Evolutionary conservation across 1,284 basidiomycete species (phyloP), one percentile per base, ranked within the genome.

Genomic region (Boletus mariae): DNA sequence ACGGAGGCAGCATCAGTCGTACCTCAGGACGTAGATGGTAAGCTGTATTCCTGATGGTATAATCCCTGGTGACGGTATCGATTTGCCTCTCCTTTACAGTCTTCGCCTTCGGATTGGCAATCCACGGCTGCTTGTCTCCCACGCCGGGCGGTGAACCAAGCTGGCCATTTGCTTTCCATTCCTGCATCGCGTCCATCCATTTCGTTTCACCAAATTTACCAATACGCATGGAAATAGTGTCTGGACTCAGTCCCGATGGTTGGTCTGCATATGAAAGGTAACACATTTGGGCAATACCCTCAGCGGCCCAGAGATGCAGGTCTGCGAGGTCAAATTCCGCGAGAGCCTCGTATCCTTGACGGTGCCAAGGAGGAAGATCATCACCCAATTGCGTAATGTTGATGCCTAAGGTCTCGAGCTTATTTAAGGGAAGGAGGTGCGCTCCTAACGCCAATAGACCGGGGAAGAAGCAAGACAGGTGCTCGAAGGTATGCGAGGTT

Each of bases 381-480:
- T 60, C 51, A 23, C 65, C 64, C n/a, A 78, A 71, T 43, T 71
- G 66, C 34, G 68, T 61, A 38, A 77, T 61, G 60, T 78, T 64
- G 45, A 82, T 72, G 11, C 76, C 75, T 11, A 78, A 55, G 5
- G 67, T 62, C 43, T 70, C 68, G 38, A 84, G 72, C 50, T 78
- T 65, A 52, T 82, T 77, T 43, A 83, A 68, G 26, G 80, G 80
- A 49, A 90, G 75, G 1, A 79, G 78, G 50, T 82, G 77, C 1
- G 73, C 84, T 49, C 89, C 88, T 15, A 91, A 77, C 1, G 87
- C 86, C 52, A 91, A 75, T n/a, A 90, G 69, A 15, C 87, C 89
- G 0, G 87, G 85, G 46, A 90, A 75, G 74, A 91, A 91, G 69
- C 89, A 90, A 10, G 87, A 83, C 48, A 91, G 74, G 61, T 91